Conservation (phyloP, 1,284 basidiomycete genomes). For the Rhodotorula sp. region DNA sequence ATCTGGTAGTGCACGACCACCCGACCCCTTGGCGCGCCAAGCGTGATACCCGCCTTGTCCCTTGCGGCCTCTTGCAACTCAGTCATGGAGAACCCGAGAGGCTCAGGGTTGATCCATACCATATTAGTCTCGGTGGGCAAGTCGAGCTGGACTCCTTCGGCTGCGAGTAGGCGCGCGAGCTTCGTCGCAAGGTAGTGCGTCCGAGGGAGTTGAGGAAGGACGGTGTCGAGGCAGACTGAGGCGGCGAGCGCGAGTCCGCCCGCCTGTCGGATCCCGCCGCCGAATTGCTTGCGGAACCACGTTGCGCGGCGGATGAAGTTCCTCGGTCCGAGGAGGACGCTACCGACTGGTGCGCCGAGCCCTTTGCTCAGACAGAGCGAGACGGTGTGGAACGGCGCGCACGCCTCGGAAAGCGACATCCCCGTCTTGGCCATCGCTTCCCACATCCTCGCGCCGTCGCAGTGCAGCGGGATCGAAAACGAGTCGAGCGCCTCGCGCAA, state of each 20-base stretch:
- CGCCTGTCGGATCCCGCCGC: slow-evolving; percentile 86
- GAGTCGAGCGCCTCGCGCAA: not conserved
- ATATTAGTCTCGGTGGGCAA: slow-evolving; percentile 73
- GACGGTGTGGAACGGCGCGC: slow-evolving; percentile 84
- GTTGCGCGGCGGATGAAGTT: slow-evolving; percentile 60
- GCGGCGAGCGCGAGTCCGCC: slow-evolving; percentile 77
- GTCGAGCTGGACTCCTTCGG: slow-evolving; percentile 69
- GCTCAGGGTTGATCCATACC: slow-evolving; percentile 78
- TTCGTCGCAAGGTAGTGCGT: slow-evolving; percentile 73
- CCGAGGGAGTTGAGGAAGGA: slow-evolving; percentile 69
- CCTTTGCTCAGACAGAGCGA: slow-evolving; percentile 97
- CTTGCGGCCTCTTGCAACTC: slow-evolving; percentile 61
- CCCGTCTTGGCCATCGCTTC: slow-evolving; percentile 74
- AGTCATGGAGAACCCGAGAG: slow-evolving; percentile 64
- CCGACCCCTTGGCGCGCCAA: slow-evolving; percentile 62
- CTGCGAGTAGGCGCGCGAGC: slow-evolving; percentile 68
- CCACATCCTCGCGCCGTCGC: slow-evolving; percentile 96
- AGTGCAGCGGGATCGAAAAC: slow-evolving; percentile 60
- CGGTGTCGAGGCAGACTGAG: slow-evolving; percentile 76
- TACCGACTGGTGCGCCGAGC: slow-evolving; percentile 83
- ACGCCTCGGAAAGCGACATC: slow-evolving; percentile 68
- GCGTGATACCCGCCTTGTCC: slow-evolving; percentile 57
- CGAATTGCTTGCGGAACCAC: slow-evolving; percentile 82
- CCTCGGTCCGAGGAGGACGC: slow-evolving; percentile 75
- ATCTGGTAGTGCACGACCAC: slow-evolving; percentile 87